Conservation (phyloP, 768 basidiomycete genomes). For the Amanita jacksonii region DNA sequence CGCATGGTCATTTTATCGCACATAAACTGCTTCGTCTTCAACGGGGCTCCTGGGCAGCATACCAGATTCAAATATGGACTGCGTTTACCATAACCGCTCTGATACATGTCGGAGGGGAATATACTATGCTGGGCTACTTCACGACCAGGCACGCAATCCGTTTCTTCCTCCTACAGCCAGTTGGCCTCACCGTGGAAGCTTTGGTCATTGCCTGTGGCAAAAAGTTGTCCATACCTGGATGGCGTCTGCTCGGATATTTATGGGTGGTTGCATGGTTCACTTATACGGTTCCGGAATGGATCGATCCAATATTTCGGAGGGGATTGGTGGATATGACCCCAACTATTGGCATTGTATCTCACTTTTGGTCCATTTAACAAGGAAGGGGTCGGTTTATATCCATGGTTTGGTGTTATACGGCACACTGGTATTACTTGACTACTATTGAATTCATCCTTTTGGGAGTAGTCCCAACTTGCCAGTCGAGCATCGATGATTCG, state of each 20-base stretch:
- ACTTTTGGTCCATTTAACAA: not conserved
- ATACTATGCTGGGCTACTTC: constrained; percentile 17
- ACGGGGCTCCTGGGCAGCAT: constrained; percentile 10
- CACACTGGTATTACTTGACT: too few relatives aligned
- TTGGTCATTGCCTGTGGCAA: constrained; percentile 14
- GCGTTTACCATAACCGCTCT: constrained; percentile 24
- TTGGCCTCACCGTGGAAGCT: constrained; percentile 27
- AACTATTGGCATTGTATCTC: constrained; percentile 6
- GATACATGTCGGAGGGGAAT: constrained; percentile 24
- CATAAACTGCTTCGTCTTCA: constrained; percentile 5
- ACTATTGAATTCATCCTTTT: too few relatives aligned
- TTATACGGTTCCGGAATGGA: constrained; percentile 15
- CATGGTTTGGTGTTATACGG: too few relatives aligned
- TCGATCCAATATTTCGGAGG: constrained; percentile 11
- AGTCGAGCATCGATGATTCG: too few relatives aligned
- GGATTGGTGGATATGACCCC: constrained; percentile 10
- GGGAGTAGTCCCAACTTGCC: too few relatives aligned
- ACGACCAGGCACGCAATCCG: constrained; percentile 10
- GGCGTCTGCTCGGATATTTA: constrained; percentile 14
- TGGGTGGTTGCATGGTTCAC: constrained; percentile 22
- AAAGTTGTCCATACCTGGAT: constrained; percentile 10
- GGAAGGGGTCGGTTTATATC: too few relatives aligned
- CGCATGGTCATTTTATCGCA: constrained; percentile 10
- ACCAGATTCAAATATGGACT: constrained; percentile 13
- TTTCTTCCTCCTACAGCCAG: constrained; percentile 24